A percentile compares a stretch with the other conserved stretches of the same genome.
Conservation (phyloP, 495 filamentous ascomycete genomes). For the Hypoxylon perforatum region DNA sequence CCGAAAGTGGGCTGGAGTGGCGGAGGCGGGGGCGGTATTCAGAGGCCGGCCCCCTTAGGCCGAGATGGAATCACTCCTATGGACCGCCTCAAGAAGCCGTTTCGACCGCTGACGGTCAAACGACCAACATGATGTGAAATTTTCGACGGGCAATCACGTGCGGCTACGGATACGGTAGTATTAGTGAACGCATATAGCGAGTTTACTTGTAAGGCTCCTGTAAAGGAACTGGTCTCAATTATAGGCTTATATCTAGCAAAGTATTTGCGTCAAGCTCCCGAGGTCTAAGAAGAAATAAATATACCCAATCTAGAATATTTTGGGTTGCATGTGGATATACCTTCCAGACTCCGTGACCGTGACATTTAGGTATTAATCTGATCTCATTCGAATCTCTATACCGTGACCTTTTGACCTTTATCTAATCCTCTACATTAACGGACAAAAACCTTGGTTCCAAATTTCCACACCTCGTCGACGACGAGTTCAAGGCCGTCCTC, state of each 20-base stretch:
- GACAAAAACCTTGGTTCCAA: conserved; percentile 61
- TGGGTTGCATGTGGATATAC: no score
- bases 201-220: no score
- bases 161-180: not conserved
- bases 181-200: not conserved
- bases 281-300: no score
- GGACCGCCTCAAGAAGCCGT: conserved; percentile 57
- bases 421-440: conserved; percentile 16
- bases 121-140: conserved; percentile 31
- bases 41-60: conserved; percentile 47
- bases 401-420: not conserved
- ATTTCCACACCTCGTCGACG: conserved; percentile 83
- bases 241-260: no score
- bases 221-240: no score
- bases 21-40: conserved; percentile 46
- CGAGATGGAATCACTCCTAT: conserved; percentile 51
- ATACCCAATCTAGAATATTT: no score
- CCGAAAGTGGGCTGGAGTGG: conserved; percentile 37
- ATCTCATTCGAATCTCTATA: conserved; percentile 5
- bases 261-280: no score
- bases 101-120: conserved; percentile 60
- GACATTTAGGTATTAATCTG: not conserved
- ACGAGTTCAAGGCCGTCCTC: conserved; percentile 61
- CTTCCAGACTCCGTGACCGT: no score
- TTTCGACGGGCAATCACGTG: not conserved